phyloP scores from a whole-genome alignment of 768 basidiomycete genomes.

The Lanmaoa rubissima region DNA sequence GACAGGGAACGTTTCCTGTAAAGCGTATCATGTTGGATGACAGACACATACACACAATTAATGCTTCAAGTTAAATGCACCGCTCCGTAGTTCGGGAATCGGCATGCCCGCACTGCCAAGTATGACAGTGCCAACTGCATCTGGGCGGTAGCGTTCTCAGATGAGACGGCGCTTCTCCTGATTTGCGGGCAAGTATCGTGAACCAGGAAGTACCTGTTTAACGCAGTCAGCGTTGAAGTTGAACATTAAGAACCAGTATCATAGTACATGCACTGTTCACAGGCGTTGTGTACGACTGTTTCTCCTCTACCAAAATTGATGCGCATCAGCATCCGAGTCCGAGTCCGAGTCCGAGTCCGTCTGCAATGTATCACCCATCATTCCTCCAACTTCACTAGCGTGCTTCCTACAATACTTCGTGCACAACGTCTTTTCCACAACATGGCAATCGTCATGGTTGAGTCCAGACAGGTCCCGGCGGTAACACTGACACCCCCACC shows the following conservation, averaged over 20 bases:
- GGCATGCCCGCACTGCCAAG: not conserved
- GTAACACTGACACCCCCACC: not conserved
- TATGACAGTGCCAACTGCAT: not conserved
- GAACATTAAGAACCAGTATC: too few species aligned
- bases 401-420: not conserved
- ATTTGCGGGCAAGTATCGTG: not conserved
- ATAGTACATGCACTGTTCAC: too few species aligned
- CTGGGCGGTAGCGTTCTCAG: not conserved
- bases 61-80: not conserved
- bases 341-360: not conserved
- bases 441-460: conserved; percentile 6
- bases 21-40: not conserved
- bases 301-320: not conserved
- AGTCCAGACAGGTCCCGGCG: not conserved
- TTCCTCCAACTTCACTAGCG: not conserved
- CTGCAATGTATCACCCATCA: conserved; percentile 7
- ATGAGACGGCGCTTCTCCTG: not conserved
- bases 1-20: not conserved
- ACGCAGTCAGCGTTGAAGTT: not conserved
- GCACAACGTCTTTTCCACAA: conserved; percentile 1
- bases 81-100: too few species aligned
- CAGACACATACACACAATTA: not conserved
- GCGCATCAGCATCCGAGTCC: not conserved
- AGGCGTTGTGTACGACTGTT: conserved; percentile 7
- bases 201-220: not conserved